phyloP scores from a whole-genome alignment of 768 basidiomycete genomes.

The Gloeostereum incarnatum region DNA sequence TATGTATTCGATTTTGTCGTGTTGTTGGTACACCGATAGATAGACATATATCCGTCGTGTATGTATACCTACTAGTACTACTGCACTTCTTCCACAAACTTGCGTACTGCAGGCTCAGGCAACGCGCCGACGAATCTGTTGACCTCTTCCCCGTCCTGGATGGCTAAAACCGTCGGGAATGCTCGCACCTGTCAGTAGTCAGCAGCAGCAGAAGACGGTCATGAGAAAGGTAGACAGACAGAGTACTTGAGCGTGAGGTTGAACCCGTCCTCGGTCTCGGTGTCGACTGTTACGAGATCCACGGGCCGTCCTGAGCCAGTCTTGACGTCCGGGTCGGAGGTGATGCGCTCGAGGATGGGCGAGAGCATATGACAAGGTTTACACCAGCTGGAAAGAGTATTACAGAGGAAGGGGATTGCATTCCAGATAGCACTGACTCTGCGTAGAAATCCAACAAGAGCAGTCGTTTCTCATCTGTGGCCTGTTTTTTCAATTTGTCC shows the following conservation, averaged over 20 bases:
- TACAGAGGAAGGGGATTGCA: conserved; percentile 2
- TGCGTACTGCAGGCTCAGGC: conserved; percentile 29
- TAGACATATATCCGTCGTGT: too few species aligned
- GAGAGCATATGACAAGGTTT: conserved; percentile 66
- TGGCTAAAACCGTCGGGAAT: conserved; percentile 76
- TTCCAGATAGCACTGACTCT: conserved; percentile 41
- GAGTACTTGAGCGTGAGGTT: conserved; percentile 27
- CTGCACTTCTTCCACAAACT: conserved; percentile 38
- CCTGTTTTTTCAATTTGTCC: conserved; percentile 17
- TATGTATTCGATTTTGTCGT: too few species aligned
- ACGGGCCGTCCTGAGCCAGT: conserved; percentile 48
- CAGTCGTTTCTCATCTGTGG: conserved; percentile 34
- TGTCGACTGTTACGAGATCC: conserved; percentile 68
- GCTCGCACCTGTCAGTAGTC: conserved; percentile 43
- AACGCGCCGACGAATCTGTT: conserved; percentile 56
- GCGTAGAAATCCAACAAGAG: conserved; percentile 78
- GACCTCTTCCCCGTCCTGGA: conserved; percentile 52
- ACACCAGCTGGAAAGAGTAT: conserved; percentile 52
- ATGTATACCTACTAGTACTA: too few species aligned
- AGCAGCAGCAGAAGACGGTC: not conserved
- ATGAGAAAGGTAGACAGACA: conserved; percentile 2
- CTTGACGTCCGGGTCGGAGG: conserved; percentile 27
- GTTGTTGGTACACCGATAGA: too few species aligned
- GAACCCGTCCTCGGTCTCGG: conserved; percentile 42
- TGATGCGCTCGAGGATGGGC: conserved; percentile 57